phyloP scores from a whole-genome alignment of 2,329 filamentous ascomycete genomes.

The Cryphonectria japonica region DNA sequence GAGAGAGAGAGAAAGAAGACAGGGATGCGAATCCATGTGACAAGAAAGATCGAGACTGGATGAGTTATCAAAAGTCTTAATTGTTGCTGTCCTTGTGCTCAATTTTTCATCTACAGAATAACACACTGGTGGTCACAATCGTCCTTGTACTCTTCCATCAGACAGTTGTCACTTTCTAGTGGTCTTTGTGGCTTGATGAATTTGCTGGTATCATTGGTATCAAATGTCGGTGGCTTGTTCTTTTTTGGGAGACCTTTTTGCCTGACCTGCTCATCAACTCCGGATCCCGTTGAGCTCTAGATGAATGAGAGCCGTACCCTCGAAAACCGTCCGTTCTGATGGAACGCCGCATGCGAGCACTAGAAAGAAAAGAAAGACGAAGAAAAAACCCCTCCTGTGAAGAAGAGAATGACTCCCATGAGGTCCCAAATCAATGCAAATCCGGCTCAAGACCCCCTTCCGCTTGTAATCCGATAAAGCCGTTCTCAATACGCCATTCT shows the following conservation, averaged over 20 bases:
- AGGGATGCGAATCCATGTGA: too few relatives aligned
- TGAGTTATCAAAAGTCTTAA: neutral
- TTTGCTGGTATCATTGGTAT: conserved; percentile 31
- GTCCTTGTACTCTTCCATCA: neutral
- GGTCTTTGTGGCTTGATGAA: conserved; percentile 16
- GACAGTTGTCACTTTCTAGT: neutral
- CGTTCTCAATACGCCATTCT: conserved; percentile 15
- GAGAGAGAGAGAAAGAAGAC: too few relatives aligned
- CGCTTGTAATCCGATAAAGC: neutral
- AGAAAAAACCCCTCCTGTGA: too few relatives aligned
- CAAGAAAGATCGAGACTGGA: neutral
- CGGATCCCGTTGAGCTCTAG: neutral
- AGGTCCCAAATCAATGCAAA: neutral
- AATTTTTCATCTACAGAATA: neutral
- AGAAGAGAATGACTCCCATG: neutral
- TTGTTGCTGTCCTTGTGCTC: conserved; percentile 1
- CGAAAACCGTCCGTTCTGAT: neutral
- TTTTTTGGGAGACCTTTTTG: neutral
- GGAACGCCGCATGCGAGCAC: neutral
- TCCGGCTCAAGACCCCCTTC: neutral
- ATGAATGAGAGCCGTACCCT: neutral
- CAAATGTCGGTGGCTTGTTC: conserved; percentile 23
- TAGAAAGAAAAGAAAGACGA: neutral
- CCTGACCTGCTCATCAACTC: conserved; percentile 17
- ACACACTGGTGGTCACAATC: neutral